Evolutionary conservation across 805 yeast species (phyloP).

Genomic region (Candida maris): DNA sequence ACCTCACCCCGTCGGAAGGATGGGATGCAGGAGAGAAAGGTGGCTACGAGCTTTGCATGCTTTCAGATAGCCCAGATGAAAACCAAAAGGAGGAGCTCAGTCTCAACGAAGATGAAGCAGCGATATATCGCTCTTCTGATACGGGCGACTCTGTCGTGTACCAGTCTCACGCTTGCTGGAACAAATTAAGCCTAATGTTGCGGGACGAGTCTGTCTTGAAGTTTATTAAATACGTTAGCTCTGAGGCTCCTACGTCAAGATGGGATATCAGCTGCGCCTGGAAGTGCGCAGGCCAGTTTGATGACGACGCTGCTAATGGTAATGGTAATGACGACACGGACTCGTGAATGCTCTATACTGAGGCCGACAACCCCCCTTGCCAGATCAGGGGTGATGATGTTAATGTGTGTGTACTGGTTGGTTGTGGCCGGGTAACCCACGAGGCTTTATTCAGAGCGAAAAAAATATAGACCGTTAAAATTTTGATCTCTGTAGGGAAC

Average conservation of each 20-base stretch:
- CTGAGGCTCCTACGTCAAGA: constrained; percentile 82
- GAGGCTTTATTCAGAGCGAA: no score
- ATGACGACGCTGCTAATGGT: constrained; percentile 31
- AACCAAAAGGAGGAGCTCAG: constrained; percentile 39
- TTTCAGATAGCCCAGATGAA: constrained; percentile 43
- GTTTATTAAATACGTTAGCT: constrained; percentile 88
- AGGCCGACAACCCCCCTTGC: no score
- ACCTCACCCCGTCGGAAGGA: constrained; percentile 74
- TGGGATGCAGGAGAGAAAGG: constrained; percentile 93
- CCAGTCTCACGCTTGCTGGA: constrained; percentile 82
- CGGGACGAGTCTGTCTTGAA: constrained; percentile 85
- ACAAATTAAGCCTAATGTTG: constrained; percentile 68
- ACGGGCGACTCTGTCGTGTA: constrained; percentile 74
- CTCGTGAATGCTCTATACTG: no score
- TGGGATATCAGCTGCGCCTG: constrained; percentile 88
- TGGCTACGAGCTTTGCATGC: constrained; percentile 91
- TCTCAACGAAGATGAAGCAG: constrained; percentile 67
- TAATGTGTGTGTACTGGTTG: no score
- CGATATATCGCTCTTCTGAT: constrained; percentile 65
- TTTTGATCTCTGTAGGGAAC: no score
- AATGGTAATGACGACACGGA: neutral
- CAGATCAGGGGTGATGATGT: no score
- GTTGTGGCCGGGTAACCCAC: no score
- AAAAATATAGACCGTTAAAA: no score
- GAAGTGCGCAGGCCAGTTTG: constrained; percentile 55